Percentiles rank a stretch among this genome's conserved stretches.
These are phyloP conservation scores for Ceriops zippeliana DNA, from an alignment of 345 rosid species.

Conservation along the genomic window DNA sequence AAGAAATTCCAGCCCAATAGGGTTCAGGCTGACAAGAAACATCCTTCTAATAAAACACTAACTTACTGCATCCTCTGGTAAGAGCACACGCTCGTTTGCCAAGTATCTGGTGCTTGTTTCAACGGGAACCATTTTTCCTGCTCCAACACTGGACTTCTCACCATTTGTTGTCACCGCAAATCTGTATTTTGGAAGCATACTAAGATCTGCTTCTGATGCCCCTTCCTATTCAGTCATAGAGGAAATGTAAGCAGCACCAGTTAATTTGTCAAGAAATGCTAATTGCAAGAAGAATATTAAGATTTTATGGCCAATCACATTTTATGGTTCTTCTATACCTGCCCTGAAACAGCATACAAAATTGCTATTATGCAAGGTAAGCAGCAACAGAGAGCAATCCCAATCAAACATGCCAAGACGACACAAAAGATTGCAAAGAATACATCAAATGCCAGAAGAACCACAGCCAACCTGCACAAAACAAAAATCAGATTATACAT, in stretches of 20 bases:
- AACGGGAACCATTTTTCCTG: slow-evolving; percentile 79
- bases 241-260: slow-evolving; percentile 5
- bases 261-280: not conserved
- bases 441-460: slow-evolving; percentile 92
- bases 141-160: slow-evolving; percentile 57
- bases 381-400: slow-evolving; percentile 96
- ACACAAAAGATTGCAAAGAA: slow-evolving; percentile 93
- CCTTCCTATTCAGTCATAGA: slow-evolving; percentile 61
- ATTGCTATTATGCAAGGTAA: slow-evolving; percentile 94
- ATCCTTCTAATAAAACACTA: not conserved
- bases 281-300: slow-evolving; percentile 4
- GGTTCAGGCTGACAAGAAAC: too few relatives aligned
- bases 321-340: slow-evolving; percentile 39
- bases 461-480: slow-evolving; percentile 86
- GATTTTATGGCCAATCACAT: not conserved
- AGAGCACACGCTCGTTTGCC: slow-evolving; percentile 63
- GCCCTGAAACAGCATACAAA: slow-evolving; percentile 94
- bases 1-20: too few relatives aligned
- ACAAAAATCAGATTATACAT: slow-evolving; percentile 12
- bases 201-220: slow-evolving; percentile 96
- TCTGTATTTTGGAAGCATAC: slow-evolving; percentile 75
- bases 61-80: slow-evolving; percentile 93
- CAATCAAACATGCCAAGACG: slow-evolving; percentile 94
- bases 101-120: slow-evolving; percentile 54
- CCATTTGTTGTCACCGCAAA: slow-evolving; percentile 40